Evolutionary conservation across 169 alveolate species (phyloP).

Genomic region (Plasmodium cynomolgi): DNA sequence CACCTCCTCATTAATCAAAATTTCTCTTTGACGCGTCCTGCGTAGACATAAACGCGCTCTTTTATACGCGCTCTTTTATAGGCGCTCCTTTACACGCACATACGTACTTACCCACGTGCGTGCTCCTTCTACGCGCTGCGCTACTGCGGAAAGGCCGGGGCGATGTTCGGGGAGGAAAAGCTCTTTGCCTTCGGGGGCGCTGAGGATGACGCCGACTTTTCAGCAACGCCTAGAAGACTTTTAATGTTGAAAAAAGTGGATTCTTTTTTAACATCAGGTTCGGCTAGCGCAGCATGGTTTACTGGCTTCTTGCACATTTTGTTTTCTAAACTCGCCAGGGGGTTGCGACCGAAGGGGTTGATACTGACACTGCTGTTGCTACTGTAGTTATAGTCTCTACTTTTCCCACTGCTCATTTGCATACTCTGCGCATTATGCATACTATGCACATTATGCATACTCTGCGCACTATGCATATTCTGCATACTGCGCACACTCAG

Average conservation of each 20-base stretch:
- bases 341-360: constrained; percentile 23
- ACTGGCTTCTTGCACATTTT: constrained; percentile 9
- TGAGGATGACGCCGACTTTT: background rate
- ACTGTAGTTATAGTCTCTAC: background rate
- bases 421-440: background rate
- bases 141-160: constrained; percentile 55
- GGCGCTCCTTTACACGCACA: background rate
- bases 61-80: background rate
- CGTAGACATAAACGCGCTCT: background rate
- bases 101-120: too few relatives aligned
- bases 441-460: background rate
- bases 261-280: constrained; percentile 32
- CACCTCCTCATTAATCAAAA: background rate
- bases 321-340: constrained; percentile 8
- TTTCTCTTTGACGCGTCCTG: background rate
- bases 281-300: background rate
- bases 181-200: background rate
- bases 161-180: background rate
- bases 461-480: background rate
- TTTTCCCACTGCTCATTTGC: background rate
- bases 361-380: background rate
- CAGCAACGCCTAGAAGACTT: constrained; percentile 37
- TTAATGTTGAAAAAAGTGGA: constrained; percentile 34
- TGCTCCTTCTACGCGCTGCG: background rate
- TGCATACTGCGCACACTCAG: background rate